A percentile compares a stretch with the other conserved stretches of the same genome.
These are phyloP conservation scores for Terana coerulea DNA, from an alignment of 768 basidiomycete species.

Conservation along the genomic window DNA sequence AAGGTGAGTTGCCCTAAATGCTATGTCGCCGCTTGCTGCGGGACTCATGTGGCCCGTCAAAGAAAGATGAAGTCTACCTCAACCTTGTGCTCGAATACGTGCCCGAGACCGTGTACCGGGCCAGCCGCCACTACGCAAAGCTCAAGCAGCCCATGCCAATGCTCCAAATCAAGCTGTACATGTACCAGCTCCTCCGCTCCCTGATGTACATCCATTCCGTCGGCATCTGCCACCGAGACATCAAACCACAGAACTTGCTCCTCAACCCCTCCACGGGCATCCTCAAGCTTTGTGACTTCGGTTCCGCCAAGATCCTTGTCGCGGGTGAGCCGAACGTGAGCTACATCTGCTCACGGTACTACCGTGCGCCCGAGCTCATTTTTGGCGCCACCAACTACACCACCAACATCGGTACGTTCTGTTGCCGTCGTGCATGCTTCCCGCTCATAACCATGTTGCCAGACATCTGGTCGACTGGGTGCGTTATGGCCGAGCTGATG, in stretches of 20 bases:
- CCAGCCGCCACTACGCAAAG: constrained; percentile 97
- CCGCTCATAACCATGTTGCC: not conserved
- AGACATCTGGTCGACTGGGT: constrained; percentile 99
- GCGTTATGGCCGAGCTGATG: constrained; percentile 99
- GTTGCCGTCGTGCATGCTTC: not conserved
- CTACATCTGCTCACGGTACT: constrained; percentile 99
- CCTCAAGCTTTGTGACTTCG: constrained; percentile 98
- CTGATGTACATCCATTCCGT: constrained; percentile 99
- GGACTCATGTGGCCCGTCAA: constrained; percentile 20
- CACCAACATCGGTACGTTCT: constrained; percentile 87
- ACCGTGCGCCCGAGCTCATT: constrained; percentile 98
- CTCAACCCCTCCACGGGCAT: constrained; percentile 96
- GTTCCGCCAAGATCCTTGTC: constrained; percentile 96
- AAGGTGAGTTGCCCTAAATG: constrained; percentile 58
- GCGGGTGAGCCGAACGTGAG: constrained; percentile 98
- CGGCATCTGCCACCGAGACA: constrained; percentile 99
- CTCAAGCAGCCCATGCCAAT: constrained; percentile 99
- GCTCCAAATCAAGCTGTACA: constrained; percentile 99
- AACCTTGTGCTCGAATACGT: constrained; percentile 99
- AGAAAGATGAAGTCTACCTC: constrained; percentile 99
- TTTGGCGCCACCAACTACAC: constrained; percentile 99
- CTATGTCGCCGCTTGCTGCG: not conserved
- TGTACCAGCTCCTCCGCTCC: constrained; percentile 98
- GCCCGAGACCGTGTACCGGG: constrained; percentile 98
- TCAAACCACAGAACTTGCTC: constrained; percentile 98